These are phyloP conservation scores for Rhizophlyctis rosea DNA, from an alignment of 192 early-diverging fungal species.

Conservation along the genomic window DNA sequence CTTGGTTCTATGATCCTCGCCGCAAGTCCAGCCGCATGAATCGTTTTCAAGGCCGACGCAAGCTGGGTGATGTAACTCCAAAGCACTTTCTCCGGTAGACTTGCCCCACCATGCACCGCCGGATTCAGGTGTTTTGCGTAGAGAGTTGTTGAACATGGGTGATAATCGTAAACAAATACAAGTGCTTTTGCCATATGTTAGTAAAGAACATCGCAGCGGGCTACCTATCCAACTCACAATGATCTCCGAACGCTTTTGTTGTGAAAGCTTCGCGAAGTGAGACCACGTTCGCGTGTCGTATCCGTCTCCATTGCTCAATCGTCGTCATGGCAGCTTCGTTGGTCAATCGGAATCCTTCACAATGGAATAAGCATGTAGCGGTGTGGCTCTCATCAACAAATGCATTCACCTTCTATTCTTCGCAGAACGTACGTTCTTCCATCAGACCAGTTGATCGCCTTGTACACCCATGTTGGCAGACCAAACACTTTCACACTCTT, in stretches of 20 bases:
- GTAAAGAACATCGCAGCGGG: no score
- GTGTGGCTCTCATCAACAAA: slow-evolving; percentile 1
- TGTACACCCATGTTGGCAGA: slow-evolving; percentile 75
- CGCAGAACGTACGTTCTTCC: slow-evolving; percentile 81
- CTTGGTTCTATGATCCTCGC: slow-evolving; percentile 72
- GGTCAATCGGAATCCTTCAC: slow-evolving; percentile 61
- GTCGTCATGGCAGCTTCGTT: slow-evolving; percentile 79
- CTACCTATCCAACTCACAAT: slow-evolving; percentile 71
- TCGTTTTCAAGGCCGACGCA: slow-evolving; percentile 69
- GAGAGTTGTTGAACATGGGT: slow-evolving; percentile 76
- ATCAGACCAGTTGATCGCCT: slow-evolving; percentile 78
- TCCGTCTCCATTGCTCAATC: slow-evolving; percentile 80
- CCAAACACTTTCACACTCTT: slow-evolving; percentile 57
- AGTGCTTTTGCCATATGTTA: slow-evolving; percentile 56
- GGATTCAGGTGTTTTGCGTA: slow-evolving; percentile 65
- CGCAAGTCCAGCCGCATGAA: slow-evolving; percentile 81
- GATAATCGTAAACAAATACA: slow-evolving; percentile 94
- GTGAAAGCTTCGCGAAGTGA: slow-evolving; percentile 92
- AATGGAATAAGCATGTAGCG: not conserved
- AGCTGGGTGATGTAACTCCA: slow-evolving; percentile 85
- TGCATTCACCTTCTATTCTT: slow-evolving; percentile 68
- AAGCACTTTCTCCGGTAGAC: slow-evolving; percentile 65
- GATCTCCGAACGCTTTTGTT: slow-evolving; percentile 92
- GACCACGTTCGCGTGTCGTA: slow-evolving; percentile 80
- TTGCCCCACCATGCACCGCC: slow-evolving; percentile 9